phyloP scores from a whole-genome alignment of 495 filamentous ascomycete genomes.

The Penicillium goetzii region DNA sequence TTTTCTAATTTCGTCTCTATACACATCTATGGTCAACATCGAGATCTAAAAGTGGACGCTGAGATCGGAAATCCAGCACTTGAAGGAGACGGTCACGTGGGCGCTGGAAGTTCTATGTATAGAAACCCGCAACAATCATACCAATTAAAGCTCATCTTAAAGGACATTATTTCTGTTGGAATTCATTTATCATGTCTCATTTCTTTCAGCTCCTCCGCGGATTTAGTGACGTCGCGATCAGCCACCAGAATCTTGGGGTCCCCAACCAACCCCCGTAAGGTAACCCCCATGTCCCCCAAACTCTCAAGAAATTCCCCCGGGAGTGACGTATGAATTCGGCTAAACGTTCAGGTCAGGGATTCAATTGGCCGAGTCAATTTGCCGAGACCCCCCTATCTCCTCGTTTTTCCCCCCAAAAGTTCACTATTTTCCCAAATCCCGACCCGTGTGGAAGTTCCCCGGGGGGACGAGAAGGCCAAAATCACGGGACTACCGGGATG shows the following conservation, averaged over 20 bases:
- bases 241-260: neutral
- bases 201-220: neutral
- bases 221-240: neutral
- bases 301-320: neutral
- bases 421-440: neutral
- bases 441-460: neutral
- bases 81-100: too few relatives aligned
- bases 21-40: too few relatives aligned
- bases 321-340: neutral
- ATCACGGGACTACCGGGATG: conserved; percentile 1
- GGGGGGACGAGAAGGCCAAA: neutral
- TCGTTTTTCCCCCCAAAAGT: neutral
- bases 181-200: neutral
- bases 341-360: neutral
- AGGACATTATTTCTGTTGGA: too few relatives aligned
- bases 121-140: neutral
- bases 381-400: neutral
- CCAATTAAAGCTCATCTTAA: neutral
- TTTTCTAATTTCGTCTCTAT: too few relatives aligned
- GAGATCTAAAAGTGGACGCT: too few relatives aligned
- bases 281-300: neutral
- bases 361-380: neutral
- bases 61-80: too few relatives aligned
- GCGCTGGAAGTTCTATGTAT: too few relatives aligned
- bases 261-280: neutral